Evolutionary conservation across 2,329 filamentous ascomycete genomes (phyloP).

Genomic region (Macrophomina pseudophaseolina): DNA sequence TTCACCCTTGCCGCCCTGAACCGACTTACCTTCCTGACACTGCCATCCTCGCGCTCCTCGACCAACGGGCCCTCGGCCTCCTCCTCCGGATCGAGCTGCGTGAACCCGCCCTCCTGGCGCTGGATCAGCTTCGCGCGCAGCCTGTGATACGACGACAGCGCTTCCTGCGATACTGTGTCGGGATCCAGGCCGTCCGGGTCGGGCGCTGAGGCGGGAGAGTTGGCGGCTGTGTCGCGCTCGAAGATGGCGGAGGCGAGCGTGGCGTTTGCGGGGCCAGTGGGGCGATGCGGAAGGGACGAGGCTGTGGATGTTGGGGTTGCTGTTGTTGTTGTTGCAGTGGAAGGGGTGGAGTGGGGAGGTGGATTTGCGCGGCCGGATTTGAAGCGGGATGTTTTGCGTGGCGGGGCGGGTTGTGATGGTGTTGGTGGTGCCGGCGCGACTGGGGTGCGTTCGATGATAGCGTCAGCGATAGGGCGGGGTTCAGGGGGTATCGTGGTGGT

Average conservation of each 20-base stretch:
- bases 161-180: constrained; percentile 73
- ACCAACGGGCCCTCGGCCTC: constrained; percentile 68
- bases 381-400: constrained; percentile 46
- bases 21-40: constrained; percentile 67
- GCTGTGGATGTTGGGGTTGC: neutral
- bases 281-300: constrained; percentile 36
- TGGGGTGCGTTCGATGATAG: constrained; percentile 40
- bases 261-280: constrained; percentile 49
- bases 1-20: constrained; percentile 68
- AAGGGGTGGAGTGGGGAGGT: constrained; percentile 13
- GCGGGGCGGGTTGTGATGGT: constrained; percentile 28
- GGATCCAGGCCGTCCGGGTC: constrained; percentile 65
- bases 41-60: constrained; percentile 67
- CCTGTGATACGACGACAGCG: constrained; percentile 81
- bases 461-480: constrained; percentile 39
- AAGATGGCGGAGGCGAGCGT: constrained; percentile 65
- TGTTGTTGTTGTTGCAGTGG: neutral
- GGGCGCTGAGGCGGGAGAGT: constrained; percentile 35
- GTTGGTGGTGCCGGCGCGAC: constrained; percentile 23
- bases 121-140: constrained; percentile 83
- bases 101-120: constrained; percentile 82
- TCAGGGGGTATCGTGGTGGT: constrained; percentile 1
- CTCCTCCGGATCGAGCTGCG: constrained; percentile 66
- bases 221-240: constrained; percentile 51
- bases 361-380: constrained; percentile 38